These are phyloP conservation scores for Sphaerosporella brunnea DNA, from an alignment of 495 filamentous ascomycete genomes.

Conservation along the genomic window DNA sequence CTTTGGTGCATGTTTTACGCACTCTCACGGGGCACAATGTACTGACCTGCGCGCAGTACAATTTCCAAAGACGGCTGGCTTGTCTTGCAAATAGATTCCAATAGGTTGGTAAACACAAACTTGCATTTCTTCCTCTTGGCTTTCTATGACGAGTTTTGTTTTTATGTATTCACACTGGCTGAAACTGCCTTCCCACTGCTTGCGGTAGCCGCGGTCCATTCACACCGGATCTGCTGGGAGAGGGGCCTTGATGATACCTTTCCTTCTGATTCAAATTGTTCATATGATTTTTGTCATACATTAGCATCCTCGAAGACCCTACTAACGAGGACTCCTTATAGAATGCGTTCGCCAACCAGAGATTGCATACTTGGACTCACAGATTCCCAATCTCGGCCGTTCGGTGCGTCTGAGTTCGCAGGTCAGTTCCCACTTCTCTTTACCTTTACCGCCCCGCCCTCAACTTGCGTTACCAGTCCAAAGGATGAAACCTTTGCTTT, in stretches of 20 bases:
- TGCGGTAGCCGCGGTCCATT: slow-evolving; percentile 19
- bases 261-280: slow-evolving; percentile 10
- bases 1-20: background rate
- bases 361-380: background rate
- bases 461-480: no score
- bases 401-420: background rate
- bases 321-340: background rate
- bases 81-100: background rate
- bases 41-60: background rate
- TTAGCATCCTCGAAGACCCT: background rate
- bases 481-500: slow-evolving; percentile 7
- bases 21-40: slow-evolving; percentile 8
- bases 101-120: background rate
- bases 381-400: background rate
- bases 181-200: slow-evolving; percentile 20
- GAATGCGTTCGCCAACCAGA: no score
- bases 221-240: slow-evolving; percentile 22
- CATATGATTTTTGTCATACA: background rate
- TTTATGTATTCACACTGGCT: slow-evolving; percentile 26
- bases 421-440: background rate
- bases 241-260: slow-evolving; percentile 23
- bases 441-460: background rate
- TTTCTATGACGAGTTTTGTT: slow-evolving; percentile 22
- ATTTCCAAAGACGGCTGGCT: background rate
- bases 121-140: background rate